These are phyloP conservation scores for Coprinopsis marcescibilis DNA, from an alignment of 768 basidiomycete species.

Conservation along the genomic window DNA sequence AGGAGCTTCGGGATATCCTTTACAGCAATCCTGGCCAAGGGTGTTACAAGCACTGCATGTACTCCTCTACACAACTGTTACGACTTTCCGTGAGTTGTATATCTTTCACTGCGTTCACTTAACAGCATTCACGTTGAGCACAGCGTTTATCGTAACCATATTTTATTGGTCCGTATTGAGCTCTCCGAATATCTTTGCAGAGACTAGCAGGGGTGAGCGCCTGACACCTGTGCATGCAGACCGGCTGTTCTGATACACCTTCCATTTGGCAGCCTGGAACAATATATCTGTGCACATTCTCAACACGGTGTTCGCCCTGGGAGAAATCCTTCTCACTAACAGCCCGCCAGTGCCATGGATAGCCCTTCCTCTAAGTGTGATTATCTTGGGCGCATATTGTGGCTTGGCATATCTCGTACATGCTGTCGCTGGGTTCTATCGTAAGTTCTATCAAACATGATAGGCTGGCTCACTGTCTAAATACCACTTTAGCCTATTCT, in stretches of 20 bases:
- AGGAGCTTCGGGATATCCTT: constrained; percentile 7
- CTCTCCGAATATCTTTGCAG: constrained; percentile 7
- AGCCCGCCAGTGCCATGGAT: constrained; percentile 47
- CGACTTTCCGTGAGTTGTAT: constrained; percentile 14
- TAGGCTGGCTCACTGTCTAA: not conserved
- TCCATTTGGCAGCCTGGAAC: constrained; percentile 45
- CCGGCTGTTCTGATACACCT: not conserved
- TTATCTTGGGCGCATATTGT: constrained; percentile 52
- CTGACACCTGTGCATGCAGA: not conserved
- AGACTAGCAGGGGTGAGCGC: constrained; percentile 1
- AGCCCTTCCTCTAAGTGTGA: constrained; percentile 38
- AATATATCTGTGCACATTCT: constrained; percentile 58
- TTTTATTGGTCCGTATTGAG: constrained; percentile 14
- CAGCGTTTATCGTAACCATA: constrained; percentile 10
- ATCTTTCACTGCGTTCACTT: no score
- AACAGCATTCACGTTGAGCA: no score
- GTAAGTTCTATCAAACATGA: constrained; percentile 42
- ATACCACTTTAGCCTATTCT: constrained; percentile 47
- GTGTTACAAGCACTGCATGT: constrained; percentile 12
- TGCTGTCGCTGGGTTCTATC: constrained; percentile 56
- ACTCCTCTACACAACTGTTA: constrained; percentile 12
- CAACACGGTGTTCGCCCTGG: constrained; percentile 50
- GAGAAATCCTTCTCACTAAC: constrained; percentile 55
- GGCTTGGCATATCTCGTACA: constrained; percentile 65
- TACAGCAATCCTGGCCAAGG: constrained; percentile 13